Evolutionary conservation across 352 stramenopile genomes (phyloP).

Genomic region (Globisporangium splendens): DNA sequence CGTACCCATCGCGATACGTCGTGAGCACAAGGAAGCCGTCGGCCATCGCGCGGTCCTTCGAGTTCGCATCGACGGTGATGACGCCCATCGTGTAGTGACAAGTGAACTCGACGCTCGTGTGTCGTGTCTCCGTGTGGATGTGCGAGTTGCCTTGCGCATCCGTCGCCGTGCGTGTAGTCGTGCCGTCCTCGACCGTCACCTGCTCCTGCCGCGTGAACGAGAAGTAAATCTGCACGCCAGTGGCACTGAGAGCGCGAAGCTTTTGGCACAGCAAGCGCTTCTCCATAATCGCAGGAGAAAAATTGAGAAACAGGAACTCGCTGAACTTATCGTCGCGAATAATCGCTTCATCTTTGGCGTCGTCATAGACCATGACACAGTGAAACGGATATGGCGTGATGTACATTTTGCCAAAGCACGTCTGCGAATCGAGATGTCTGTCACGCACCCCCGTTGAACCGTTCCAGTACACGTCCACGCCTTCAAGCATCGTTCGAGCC

Average conservation of each 20-base stretch:
- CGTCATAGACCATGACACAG: conserved; percentile 47
- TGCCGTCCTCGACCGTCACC: conserved; percentile 29
- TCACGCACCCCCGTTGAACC: conserved; percentile 27
- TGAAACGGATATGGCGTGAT: conserved; percentile 46
- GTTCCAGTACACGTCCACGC: conserved; percentile 43
- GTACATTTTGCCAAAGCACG: conserved; percentile 50
- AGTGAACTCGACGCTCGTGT: conserved; percentile 27
- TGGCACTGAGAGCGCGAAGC: conserved; percentile 24
- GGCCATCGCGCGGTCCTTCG: conserved; percentile 17
- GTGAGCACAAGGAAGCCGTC: conserved; percentile 37
- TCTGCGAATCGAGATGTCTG: conserved; percentile 31
- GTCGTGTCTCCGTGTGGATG: conserved; percentile 22
- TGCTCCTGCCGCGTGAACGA: conserved; percentile 31
- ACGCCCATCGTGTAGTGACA: conserved; percentile 25
- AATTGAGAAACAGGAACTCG: conserved; percentile 30
- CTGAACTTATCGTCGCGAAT: conserved; percentile 29
- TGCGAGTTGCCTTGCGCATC: conserved; percentile 20
- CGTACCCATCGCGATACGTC: conserved; percentile 32
- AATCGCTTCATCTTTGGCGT: conserved; percentile 40
- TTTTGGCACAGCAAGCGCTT: conserved; percentile 31
- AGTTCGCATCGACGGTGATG: conserved; percentile 16
- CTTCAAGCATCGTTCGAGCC: conserved; percentile 28
- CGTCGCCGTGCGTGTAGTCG: conserved; percentile 15
- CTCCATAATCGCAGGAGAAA: conserved; percentile 20
- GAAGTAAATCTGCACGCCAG: conserved; percentile 18